phyloP scores from a whole-genome alignment of 306 rosid genomes.

The Senna tora region DNA sequence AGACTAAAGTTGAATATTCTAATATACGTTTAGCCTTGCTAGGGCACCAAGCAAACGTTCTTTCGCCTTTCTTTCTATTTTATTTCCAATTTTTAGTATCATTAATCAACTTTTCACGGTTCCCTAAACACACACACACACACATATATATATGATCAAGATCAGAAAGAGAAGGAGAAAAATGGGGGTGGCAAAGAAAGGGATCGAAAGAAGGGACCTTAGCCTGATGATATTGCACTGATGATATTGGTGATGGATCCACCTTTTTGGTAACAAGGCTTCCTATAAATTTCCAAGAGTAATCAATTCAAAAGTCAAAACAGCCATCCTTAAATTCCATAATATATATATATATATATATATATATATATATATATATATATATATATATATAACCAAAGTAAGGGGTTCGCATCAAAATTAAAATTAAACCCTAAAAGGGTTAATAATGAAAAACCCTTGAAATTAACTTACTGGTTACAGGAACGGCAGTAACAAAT shows the following conservation, averaged over 20 bases:
- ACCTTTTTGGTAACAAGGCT: conserved; percentile 14
- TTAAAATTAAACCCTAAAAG: conserved; percentile 29
- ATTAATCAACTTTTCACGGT: too few species aligned
- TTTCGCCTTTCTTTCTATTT: background rate
- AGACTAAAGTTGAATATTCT: background rate
- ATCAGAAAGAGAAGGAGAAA: background rate
- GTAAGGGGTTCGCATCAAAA: conserved; percentile 16
- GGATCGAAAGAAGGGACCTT: conserved; percentile 31
- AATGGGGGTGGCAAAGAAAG: background rate
- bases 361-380: too few species aligned
- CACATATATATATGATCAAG: too few species aligned
- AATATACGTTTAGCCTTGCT: background rate
- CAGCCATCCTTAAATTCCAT: background rate
- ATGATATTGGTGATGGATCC: conserved; percentile 14
- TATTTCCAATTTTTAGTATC: background rate
- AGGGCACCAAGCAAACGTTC: background rate
- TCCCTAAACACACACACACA: too few species aligned
- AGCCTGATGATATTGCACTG: conserved; percentile 29
- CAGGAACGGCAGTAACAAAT: conserved; percentile 39
- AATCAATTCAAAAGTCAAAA: conserved; percentile 20
- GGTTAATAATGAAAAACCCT: conserved; percentile 20
- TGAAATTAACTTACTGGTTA: conserved; percentile 39
- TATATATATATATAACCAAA: background rate
- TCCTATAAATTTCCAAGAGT: conserved; percentile 31
- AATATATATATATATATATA: background rate